Conservation (phyloP, 139 green algal genomes). For the Raphidocelis subcapitata region DNA sequence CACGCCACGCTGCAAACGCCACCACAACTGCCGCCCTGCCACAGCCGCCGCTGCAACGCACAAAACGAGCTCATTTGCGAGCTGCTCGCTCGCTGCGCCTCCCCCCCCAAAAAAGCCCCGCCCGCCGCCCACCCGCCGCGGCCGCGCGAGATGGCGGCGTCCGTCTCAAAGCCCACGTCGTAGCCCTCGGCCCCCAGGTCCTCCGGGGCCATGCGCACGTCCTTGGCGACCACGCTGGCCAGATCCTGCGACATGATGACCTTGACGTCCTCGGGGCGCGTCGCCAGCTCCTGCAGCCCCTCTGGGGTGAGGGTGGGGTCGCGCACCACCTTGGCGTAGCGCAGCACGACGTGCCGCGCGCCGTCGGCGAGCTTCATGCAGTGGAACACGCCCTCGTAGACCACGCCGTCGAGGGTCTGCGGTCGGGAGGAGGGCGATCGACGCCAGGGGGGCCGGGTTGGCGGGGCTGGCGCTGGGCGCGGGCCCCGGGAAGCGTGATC, state of each 20-base stretch:
- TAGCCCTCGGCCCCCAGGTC: slow-evolving; percentile 54
- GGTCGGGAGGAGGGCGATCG: background rate
- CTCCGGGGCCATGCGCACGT: slow-evolving; percentile 61
- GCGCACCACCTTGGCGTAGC: slow-evolving; percentile 51
- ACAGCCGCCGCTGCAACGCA: too few relatives aligned
- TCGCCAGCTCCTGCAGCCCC: slow-evolving; percentile 29
- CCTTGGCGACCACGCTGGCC: slow-evolving; percentile 55
- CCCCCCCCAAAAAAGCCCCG: too few relatives aligned
- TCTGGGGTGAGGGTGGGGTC: slow-evolving; percentile 23
- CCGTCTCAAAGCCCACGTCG: slow-evolving; percentile 69
- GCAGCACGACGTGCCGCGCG: slow-evolving; percentile 50
- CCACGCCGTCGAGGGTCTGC: slow-evolving; percentile 52
- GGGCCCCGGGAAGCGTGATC: too few relatives aligned
- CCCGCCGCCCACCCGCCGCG: slow-evolving; percentile 63
- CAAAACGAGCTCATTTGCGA: too few relatives aligned
- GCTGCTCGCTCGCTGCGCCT: too few relatives aligned
- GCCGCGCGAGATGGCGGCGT: slow-evolving; percentile 69
- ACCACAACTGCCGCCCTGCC: too few relatives aligned
- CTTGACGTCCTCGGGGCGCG: slow-evolving; percentile 42
- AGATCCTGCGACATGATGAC: slow-evolving; percentile 47
- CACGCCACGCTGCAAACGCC: too few relatives aligned
- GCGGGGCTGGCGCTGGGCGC: too few relatives aligned
- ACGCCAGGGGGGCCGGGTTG: too few relatives aligned
- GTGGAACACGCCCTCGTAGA: slow-evolving; percentile 77
- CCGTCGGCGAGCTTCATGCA: slow-evolving; percentile 28